phyloP scores from a whole-genome alignment of 2,329 filamentous ascomycete genomes.

The Cordyceps fumosorosea region DNA sequence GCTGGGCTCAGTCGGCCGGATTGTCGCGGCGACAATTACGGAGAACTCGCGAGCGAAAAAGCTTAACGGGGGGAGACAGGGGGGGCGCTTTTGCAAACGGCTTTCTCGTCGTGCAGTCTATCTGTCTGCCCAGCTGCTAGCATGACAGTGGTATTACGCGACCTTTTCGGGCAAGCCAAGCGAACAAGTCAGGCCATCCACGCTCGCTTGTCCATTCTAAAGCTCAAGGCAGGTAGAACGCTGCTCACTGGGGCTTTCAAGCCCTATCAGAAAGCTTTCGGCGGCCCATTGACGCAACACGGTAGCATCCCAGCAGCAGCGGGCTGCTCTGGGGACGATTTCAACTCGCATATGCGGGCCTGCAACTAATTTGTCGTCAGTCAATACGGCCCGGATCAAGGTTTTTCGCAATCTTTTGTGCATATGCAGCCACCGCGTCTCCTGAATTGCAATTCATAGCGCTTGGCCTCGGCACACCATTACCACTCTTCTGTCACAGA shows the following conservation, averaged over 20 bases:
- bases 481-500: background rate
- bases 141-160: background rate
- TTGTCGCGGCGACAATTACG: background rate
- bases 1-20: background rate
- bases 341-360: slow-evolving; percentile 5
- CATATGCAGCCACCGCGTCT: background rate
- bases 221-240: background rate
- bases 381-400: background rate
- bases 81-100: background rate
- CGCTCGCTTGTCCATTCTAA: background rate
- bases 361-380: slow-evolving; percentile 4
- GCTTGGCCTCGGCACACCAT: slow-evolving; percentile 4
- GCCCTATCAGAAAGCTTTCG: background rate
- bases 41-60: background rate
- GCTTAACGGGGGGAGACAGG: background rate
- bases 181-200: slow-evolving; percentile 2
- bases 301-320: background rate
- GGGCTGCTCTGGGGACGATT: background rate
- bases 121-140: slow-evolving; percentile 3
- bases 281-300: background rate
- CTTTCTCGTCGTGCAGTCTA: background rate
- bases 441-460: background rate
- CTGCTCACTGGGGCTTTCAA: background rate
- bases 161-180: slow-evolving; percentile 2
- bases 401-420: background rate